These are phyloP conservation scores for Rossbeevera mucosa DNA, from an alignment of 768 basidiomycete species.

Conservation along the genomic window DNA sequence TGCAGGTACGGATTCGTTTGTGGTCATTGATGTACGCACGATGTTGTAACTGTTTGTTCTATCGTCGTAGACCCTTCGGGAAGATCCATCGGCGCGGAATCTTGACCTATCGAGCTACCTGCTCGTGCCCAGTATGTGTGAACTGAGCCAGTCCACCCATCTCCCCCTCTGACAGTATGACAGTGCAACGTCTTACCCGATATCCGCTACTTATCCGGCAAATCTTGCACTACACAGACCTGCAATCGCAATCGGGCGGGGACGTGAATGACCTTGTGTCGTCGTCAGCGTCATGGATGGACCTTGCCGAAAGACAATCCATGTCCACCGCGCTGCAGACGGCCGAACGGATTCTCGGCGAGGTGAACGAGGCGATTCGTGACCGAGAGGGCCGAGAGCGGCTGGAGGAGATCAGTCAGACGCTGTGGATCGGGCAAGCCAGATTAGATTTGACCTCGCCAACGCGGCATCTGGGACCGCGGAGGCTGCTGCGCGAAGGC, in stretches of 20 bases:
- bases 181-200: slow-evolving; percentile 93
- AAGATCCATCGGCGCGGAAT: slow-evolving; percentile 72
- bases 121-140: slow-evolving; percentile 75
- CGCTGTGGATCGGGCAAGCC: slow-evolving; percentile 85
- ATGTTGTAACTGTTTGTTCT: background rate
- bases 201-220: slow-evolving; percentile 89
- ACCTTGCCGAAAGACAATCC: slow-evolving; percentile 47
- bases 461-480: slow-evolving; percentile 78
- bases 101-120: slow-evolving; percentile 89
- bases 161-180: background rate
- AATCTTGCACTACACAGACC: slow-evolving; percentile 76
- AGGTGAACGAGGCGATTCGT: slow-evolving; percentile 87
- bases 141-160: background rate
- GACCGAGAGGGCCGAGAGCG: slow-evolving; percentile 77
- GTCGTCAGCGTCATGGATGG: slow-evolving; percentile 2
- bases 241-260: slow-evolving; percentile 26
- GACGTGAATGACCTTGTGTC: background rate
- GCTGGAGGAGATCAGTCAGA: slow-evolving; percentile 67
- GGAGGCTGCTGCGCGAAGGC: slow-evolving; percentile 79
- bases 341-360: slow-evolving; percentile 67
- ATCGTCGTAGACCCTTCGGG: slow-evolving; percentile 56
- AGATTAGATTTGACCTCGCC: slow-evolving; percentile 88
- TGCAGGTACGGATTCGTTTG: slow-evolving; percentile 49
- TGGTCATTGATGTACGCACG: background rate
- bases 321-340: slow-evolving; percentile 54